phyloP scores from a whole-genome alignment of 352 stramenopile genomes.

The Globisporangium cylindrosporum region DNA sequence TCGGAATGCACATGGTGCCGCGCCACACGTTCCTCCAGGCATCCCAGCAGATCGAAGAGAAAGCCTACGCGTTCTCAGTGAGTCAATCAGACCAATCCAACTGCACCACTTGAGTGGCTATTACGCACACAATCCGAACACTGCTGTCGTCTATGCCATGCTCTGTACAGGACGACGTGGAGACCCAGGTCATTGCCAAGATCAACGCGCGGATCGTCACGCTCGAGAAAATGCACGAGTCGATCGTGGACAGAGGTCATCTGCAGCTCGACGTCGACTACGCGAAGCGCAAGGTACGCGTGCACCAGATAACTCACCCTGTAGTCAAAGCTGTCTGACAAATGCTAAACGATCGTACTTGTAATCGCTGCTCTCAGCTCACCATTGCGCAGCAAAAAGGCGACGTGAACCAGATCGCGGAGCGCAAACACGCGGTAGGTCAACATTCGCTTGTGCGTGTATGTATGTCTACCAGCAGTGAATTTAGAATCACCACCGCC shows the following conservation, averaged over 20 bases:
- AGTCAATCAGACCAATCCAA: neutral
- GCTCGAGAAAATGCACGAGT: slow-evolving; percentile 30
- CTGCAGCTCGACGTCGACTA: slow-evolving; percentile 73
- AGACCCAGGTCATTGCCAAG: slow-evolving; percentile 27
- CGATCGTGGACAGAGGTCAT: slow-evolving; percentile 45
- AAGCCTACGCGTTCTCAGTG: slow-evolving; percentile 17
- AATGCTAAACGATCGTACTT: no score
- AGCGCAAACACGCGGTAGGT: slow-evolving; percentile 52
- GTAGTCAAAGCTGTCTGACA: no score
- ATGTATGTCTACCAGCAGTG: no score
- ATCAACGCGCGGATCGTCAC: slow-evolving; percentile 43
- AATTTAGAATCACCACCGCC: neutral
- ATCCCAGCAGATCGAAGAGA: slow-evolving; percentile 14
- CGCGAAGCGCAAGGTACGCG: slow-evolving; percentile 51
- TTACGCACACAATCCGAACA: neutral
- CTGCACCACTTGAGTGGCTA: neutral
- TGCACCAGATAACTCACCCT: no score
- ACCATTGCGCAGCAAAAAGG: slow-evolving; percentile 51
- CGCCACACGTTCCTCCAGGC: slow-evolving; percentile 13
- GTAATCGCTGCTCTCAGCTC: slow-evolving; percentile 28
- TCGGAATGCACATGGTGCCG: neutral
- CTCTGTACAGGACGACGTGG: slow-evolving; percentile 38
- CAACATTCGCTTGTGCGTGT: neutral
- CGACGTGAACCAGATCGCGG: slow-evolving; percentile 53
- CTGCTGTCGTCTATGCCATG: neutral